A percentile compares a stretch with the other conserved stretches of the same genome.
Evolutionary conservation across 1,284 basidiomycete species (phyloP).

Genomic region (Retiboletus fuscus): DNA sequence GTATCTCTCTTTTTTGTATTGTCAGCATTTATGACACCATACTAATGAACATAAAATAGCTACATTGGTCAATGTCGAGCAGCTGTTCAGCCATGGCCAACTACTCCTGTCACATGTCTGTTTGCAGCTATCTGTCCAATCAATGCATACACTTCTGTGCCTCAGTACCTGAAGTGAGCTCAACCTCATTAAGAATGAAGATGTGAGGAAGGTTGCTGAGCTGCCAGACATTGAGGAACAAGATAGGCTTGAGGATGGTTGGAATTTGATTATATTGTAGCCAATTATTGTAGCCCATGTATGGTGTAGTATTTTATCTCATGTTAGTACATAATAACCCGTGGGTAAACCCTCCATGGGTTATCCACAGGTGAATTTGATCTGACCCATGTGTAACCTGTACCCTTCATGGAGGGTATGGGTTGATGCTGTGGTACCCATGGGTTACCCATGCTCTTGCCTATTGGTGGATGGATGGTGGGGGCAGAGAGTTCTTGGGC

Average conservation of each 20-base stretch:
- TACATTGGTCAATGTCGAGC: conserved; percentile 1
- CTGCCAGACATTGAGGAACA: background rate
- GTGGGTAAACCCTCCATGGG: background rate
- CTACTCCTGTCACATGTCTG: background rate
- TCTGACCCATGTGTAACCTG: background rate
- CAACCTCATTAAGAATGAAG: background rate
- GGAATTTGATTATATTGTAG: background rate
- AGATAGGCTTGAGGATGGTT: background rate
- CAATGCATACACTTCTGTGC: background rate
- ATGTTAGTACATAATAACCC: background rate
- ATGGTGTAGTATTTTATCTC: no score
- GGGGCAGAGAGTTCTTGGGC: no score
- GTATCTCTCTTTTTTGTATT: background rate
- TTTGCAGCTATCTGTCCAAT: background rate
- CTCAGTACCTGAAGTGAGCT: background rate
- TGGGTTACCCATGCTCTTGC: background rate
- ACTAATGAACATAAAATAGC: background rate
- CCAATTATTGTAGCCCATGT: background rate
- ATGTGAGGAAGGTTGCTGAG: background rate
- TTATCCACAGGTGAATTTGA: background rate
- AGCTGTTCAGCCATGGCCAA: background rate
- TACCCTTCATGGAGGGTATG: background rate
- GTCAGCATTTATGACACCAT: background rate
- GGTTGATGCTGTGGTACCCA: background rate
- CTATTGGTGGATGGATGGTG: no score